Conservation (phyloP, 805 yeast genomes). For the Suhomyces vadensis region DNA sequence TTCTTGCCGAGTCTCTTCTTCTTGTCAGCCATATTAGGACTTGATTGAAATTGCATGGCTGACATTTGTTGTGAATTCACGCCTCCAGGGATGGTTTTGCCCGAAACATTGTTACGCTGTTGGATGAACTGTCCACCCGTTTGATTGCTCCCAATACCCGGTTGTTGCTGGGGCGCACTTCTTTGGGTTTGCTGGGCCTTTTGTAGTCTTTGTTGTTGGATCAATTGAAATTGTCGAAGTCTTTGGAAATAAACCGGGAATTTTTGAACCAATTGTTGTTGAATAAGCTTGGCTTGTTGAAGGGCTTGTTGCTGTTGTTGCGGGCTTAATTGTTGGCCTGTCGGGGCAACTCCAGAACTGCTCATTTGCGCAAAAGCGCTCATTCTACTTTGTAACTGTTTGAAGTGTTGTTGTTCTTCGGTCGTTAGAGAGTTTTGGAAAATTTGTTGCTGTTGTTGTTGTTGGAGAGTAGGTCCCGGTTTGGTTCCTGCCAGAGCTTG, state of each 20-base stretch:
- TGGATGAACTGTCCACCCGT: conserved; percentile 4
- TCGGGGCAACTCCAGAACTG: conserved; percentile 45
- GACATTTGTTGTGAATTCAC: neutral
- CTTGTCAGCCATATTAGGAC: conserved; percentile 6
- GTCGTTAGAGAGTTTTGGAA: conserved; percentile 42
- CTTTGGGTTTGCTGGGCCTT: conserved; percentile 4
- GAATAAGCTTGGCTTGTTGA: conserved; percentile 39
- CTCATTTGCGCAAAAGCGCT: conserved; percentile 44
- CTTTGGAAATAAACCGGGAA: conserved; percentile 29
- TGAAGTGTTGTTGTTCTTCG: conserved; percentile 43
- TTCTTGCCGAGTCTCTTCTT: conserved; percentile 15
- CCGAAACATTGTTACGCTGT: conserved; percentile 6
- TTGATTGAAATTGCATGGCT: conserved; percentile 2
- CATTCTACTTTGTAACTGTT: conserved; percentile 41
- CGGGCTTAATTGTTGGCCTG: conserved; percentile 39
- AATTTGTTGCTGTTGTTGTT: conserved; percentile 48
- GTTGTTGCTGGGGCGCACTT: neutral
- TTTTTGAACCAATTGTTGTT: conserved; percentile 28
- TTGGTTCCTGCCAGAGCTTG: neutral
- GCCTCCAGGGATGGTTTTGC: conserved; percentile 6
- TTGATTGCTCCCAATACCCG: neutral
- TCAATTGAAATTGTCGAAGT: conserved; percentile 26
- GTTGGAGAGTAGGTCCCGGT: conserved; percentile 17
- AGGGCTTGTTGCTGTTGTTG: conserved; percentile 47
- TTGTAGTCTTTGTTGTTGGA: conserved; percentile 26